phyloP scores from a whole-genome alignment of 106 monocot species.

The Platanthera guangdongensis region DNA sequence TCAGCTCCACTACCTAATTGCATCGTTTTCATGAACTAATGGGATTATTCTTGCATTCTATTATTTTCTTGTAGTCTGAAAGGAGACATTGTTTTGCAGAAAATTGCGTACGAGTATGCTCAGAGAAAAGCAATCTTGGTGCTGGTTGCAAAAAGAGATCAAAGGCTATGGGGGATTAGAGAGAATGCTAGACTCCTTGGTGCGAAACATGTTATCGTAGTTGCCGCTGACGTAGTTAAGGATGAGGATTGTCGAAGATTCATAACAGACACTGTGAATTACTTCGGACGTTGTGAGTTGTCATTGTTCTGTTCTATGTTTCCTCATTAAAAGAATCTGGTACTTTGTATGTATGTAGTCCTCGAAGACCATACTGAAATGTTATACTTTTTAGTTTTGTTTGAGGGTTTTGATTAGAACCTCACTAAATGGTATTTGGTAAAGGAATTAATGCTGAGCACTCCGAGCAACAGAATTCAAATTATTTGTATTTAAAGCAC shows the following conservation, averaged over 20 bases:
- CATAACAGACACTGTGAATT: constrained; percentile 47
- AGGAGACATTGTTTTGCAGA: constrained; percentile 30
- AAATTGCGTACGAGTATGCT: constrained; percentile 86
- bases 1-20: neutral
- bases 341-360: neutral
- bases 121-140: constrained; percentile 59
- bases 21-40: neutral
- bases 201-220: constrained; percentile 49
- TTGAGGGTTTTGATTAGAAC: neutral
- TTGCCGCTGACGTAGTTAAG: constrained; percentile 84
- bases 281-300: constrained; percentile 62
- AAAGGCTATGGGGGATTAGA: constrained; percentile 57
- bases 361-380: too few relatives aligned
- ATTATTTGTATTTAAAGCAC: too few relatives aligned
- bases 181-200: constrained; percentile 61
- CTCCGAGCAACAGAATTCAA: too few relatives aligned
- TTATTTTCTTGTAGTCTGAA: neutral
- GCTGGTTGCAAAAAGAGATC: constrained; percentile 61
- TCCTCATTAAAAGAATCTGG: neutral
- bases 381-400: neutral
- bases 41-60: neutral
- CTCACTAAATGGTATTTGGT: too few relatives aligned
- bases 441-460: too few relatives aligned
- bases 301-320: neutral
- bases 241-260: constrained; percentile 78